These are phyloP conservation scores for Fusarium cyanostomum DNA, from an alignment of 2,329 filamentous ascomycete species.

Conservation along the genomic window DNA sequence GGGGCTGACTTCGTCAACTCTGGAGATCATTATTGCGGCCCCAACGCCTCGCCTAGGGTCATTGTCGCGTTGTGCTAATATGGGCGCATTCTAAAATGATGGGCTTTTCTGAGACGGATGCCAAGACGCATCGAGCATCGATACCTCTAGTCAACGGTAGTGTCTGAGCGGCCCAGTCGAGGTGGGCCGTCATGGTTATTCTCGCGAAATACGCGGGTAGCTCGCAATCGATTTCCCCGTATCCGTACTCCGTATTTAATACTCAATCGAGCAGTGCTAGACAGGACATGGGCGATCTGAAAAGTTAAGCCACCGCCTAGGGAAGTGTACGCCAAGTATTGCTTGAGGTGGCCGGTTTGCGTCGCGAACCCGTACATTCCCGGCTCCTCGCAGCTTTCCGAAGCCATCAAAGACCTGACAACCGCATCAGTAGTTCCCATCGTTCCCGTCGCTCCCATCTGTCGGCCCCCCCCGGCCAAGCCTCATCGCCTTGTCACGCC, in stretches of 20 bases:
- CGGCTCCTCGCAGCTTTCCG: slow-evolving; percentile 6
- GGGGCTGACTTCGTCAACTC: slow-evolving; percentile 8
- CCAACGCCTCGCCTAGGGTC: slow-evolving; percentile 8
- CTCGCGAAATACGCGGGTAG: background rate
- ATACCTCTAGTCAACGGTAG: slow-evolving; percentile 25
- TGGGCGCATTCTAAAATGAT: slow-evolving; percentile 10
- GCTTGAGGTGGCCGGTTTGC: background rate
- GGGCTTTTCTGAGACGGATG: slow-evolving; percentile 15
- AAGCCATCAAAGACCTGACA: slow-evolving; percentile 27
- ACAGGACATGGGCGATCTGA: background rate
- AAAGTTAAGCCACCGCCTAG: background rate
- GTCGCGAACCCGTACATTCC: slow-evolving; percentile 10
- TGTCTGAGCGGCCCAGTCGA: slow-evolving; percentile 21
- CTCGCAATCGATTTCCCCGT: background rate
- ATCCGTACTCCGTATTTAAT: background rate
- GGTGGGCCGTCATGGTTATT: slow-evolving; percentile 12
- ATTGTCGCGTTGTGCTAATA: slow-evolving; percentile 2
- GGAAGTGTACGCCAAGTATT: slow-evolving; percentile 1
- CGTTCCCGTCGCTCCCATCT: slow-evolving; percentile 36
- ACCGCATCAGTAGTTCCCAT: slow-evolving; percentile 36
- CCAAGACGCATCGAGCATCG: slow-evolving; percentile 26
- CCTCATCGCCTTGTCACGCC: slow-evolving; percentile 27
- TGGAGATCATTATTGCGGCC: slow-evolving; percentile 14
- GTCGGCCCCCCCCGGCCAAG: slow-evolving; percentile 22
- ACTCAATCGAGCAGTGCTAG: slow-evolving; percentile 2